Evolutionary conservation across 2,329 filamentous ascomycete genomes (phyloP), one percentile per base, ranked within the genome.

Genomic region (Fusarium sororula): DNA sequence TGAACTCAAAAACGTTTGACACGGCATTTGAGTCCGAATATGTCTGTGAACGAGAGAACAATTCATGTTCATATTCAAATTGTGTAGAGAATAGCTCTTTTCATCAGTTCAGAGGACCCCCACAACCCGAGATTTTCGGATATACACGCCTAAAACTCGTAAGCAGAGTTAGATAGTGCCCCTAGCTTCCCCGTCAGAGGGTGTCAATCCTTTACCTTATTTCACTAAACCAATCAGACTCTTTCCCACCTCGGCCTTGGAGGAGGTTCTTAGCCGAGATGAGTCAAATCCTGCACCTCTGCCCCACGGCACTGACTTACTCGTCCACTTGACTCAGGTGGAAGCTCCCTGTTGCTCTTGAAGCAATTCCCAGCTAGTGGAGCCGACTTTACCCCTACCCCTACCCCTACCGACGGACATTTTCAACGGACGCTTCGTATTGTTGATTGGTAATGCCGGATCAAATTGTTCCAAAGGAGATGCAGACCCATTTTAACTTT

Each of bases 381-480:
- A 54, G 56, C 32, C 37, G 39, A 51, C 12, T 35, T 35, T 7
- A 38, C 50, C 66, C 66, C 37, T 65, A 24, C 50, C 66, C 66
- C 37, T 65, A 24, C 35, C 24, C 6, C 47, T 58, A 53, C 30
- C 14, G 6, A 24, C 66, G 66, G 67, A 70, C 59, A 44, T 58
- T 65, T 55, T 57, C 37, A 12, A 48, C 65, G 30, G 38, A 30
- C 11, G 3, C 22, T 65, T 66, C 41, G 35, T 57, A 26, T 56
- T 65, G n/a, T 70, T 69, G 66, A 70, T 70, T 70, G 67, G 67
- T 70, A 70, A 70, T 61, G 47, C 45, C 47, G 63, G 28, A 59
- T 28, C 8, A 55, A 56, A 28, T 35, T 41, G 53, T 35, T 35
- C 45, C 30, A 58, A 47, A 56, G 53, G 57, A 56, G 48, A 58